A percentile compares a stretch with the other conserved stretches of the same genome.
These are phyloP conservation scores for Straminergon stramineum DNA, from an alignment of 225 moss, liverwort and hornwort species.

Conservation along the genomic window DNA sequence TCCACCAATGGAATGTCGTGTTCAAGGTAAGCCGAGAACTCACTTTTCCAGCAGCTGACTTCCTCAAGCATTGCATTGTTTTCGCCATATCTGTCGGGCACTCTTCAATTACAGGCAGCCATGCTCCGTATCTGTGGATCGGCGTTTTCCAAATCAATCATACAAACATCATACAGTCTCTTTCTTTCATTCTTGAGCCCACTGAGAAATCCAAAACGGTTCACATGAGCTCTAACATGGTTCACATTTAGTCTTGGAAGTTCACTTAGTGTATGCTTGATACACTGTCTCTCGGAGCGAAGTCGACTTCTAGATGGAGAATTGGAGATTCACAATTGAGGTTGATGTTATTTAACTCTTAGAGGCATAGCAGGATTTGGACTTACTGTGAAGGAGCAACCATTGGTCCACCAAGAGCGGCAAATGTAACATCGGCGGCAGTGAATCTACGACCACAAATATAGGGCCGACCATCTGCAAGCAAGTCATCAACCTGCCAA, in stretches of 20 bases:
- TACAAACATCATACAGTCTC: too few species aligned
- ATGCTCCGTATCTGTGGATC: slow-evolving; percentile 32
- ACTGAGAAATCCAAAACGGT: background rate
- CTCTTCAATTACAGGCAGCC: slow-evolving; percentile 23
- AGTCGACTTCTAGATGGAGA: background rate
- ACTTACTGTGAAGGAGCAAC: slow-evolving; percentile 50
- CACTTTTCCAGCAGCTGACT: slow-evolving; percentile 40
- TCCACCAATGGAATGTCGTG: background rate
- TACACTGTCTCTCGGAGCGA: background rate
- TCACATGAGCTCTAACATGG: too few species aligned
- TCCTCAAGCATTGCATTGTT: slow-evolving; percentile 28
- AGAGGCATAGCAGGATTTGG: background rate
- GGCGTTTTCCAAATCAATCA: background rate
- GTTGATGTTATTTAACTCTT: background rate
- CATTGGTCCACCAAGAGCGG: slow-evolving; percentile 72
- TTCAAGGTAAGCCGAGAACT: background rate
- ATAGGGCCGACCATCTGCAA: slow-evolving; percentile 78
- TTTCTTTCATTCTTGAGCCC: background rate
- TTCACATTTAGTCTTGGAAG: background rate
- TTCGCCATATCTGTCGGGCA: slow-evolving; percentile 29
- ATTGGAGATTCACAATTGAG: background rate
- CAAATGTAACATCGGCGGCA: slow-evolving; percentile 88
- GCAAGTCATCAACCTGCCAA: slow-evolving; percentile 63
- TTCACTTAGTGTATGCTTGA: background rate
- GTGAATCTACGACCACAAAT: slow-evolving; percentile 82